Evolutionary conservation across 345 rosid genomes (phyloP).

Genomic region (Ceriops zippeliana): DNA sequence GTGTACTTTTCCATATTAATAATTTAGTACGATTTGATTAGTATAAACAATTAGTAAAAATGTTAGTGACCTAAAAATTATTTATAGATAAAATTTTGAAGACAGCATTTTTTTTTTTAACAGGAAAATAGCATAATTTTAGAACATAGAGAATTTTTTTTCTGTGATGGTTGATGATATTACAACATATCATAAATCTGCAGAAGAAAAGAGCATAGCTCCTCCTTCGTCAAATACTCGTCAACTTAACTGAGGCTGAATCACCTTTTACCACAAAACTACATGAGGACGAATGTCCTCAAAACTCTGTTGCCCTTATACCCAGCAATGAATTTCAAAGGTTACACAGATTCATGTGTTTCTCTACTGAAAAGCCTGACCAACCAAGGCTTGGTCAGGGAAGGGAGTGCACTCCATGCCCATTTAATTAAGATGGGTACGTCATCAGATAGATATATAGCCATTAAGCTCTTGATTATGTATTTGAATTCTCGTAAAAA

Average conservation of each 20-base stretch:
- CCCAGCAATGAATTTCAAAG: constrained; percentile 26
- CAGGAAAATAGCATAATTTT: no score
- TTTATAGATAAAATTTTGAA: no score
- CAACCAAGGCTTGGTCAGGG: constrained; percentile 24
- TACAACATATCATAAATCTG: no score
- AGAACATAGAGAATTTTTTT: no score
- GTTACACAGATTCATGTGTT: constrained; percentile 22
- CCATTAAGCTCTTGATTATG: constrained; percentile 49
- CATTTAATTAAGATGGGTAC: constrained; percentile 44
- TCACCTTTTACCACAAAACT: neutral
- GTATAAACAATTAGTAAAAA: no score
- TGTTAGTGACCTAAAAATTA: no score
- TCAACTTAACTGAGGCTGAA: constrained; percentile 23
- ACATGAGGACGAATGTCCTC: constrained; percentile 29
- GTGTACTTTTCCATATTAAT: no score
- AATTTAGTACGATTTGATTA: no score
- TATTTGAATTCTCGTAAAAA: constrained; percentile 37
- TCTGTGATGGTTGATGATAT: no score
- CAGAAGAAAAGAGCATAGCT: neutral
- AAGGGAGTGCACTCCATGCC: constrained; percentile 43
- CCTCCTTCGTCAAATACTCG: neutral
- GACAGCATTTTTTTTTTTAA: no score
- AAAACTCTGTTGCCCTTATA: constrained; percentile 22
- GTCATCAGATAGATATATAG: constrained; percentile 37
- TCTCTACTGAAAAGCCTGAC: constrained; percentile 32